Conservation (phyloP, 1,139 yeast species). For the Candida sp. region DNA sequence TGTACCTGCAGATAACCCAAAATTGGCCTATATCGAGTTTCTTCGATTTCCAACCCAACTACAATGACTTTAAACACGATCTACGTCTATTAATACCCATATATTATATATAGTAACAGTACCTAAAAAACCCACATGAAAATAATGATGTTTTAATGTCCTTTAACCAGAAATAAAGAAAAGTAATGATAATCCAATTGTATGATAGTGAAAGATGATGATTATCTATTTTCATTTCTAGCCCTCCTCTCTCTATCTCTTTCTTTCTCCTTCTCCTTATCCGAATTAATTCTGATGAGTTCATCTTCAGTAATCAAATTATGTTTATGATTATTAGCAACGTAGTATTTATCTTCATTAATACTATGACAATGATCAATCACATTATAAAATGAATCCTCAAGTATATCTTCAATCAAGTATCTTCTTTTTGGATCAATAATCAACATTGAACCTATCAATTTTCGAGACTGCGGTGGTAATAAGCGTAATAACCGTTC, state of each 20-base stretch:
- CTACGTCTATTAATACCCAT: background rate
- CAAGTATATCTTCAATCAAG: slow-evolving; percentile 27
- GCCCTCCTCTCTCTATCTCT: background rate
- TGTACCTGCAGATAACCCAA: background rate
- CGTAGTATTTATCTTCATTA: slow-evolving; percentile 7
- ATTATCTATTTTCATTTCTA: background rate
- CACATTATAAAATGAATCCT: slow-evolving; percentile 22
- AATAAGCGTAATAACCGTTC: slow-evolving; percentile 33
- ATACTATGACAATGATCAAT: slow-evolving; percentile 27
- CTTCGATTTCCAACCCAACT: too few relatives aligned
- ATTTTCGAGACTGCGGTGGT: slow-evolving; percentile 31
- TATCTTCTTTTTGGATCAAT: slow-evolving; percentile 25
- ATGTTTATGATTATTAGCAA: slow-evolving; percentile 43
- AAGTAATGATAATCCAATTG: background rate
- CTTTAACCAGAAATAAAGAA: too few relatives aligned
- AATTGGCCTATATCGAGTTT: too few relatives aligned
- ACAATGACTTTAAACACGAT: background rate
- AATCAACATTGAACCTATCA: slow-evolving; percentile 32
- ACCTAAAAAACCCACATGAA: too few relatives aligned
- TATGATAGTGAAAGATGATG: too few relatives aligned
- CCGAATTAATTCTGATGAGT: slow-evolving; percentile 37
- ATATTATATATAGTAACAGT: background rate
- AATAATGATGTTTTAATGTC: too few relatives aligned
- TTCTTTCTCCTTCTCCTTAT: slow-evolving; percentile 28
- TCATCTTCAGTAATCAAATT: slow-evolving; percentile 59